Conservation (phyloP, 164 flowering plant species). For the grape (Vitis vinifera) region DNA sequence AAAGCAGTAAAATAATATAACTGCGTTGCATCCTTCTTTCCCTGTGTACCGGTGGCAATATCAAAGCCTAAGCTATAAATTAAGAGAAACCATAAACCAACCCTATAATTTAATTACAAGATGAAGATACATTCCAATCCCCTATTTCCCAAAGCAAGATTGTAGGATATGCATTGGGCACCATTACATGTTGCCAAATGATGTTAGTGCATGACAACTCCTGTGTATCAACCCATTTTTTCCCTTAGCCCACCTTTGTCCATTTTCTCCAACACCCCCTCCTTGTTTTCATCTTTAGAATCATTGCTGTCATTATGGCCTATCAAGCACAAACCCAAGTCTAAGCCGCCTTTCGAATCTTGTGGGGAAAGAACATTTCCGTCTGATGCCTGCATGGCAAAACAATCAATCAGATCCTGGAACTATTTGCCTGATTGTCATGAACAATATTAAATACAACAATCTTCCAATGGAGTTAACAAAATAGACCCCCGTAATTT, state of each 20-base stretch:
- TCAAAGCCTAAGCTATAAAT: too few species aligned
- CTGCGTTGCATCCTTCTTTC: too few species aligned
- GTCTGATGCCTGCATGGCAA: constrained; percentile 29
- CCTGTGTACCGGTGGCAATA: too few species aligned
- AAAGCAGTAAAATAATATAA: too few species aligned
- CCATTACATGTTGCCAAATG: not conserved
- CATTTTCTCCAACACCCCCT: constrained; percentile 9
- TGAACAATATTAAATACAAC: constrained; percentile 18
- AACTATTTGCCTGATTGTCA: not conserved
- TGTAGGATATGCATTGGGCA: too few species aligned
- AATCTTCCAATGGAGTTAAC: not conserved
- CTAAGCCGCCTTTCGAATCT: constrained; percentile 48
- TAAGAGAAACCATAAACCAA: too few species aligned
- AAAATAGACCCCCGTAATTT: too few species aligned
- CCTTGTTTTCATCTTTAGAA: constrained; percentile 22
- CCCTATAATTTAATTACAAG: too few species aligned
- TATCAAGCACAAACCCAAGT: constrained; percentile 55
- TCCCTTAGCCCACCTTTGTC: constrained; percentile 11
- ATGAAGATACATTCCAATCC: too few species aligned
- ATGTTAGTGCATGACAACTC: not conserved
- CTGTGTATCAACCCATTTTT: constrained; percentile 7
- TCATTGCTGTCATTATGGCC: constrained; percentile 33
- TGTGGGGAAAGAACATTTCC: constrained; percentile 28
- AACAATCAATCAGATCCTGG: not conserved
- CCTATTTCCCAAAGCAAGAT: too few species aligned